A percentile compares a stretch with the other conserved stretches of the same genome.
Conservation (phyloP, 2,329 filamentous ascomycete species). For the Diplodia seriata region DNA sequence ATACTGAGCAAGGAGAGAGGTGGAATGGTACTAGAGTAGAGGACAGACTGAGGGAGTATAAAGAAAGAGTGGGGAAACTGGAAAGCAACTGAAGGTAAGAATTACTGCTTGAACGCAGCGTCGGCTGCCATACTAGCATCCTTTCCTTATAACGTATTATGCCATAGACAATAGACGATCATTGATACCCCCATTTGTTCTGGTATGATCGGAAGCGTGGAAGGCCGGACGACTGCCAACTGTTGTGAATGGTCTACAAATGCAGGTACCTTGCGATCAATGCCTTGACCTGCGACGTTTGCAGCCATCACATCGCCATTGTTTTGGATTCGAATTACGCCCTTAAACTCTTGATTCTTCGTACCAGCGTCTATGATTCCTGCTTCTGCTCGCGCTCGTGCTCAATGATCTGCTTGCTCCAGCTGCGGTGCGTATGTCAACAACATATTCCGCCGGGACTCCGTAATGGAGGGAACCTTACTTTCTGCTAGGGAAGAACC, state of each 20-base stretch:
- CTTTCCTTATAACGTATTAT: constrained; percentile 1
- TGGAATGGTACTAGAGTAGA: constrained; percentile 58
- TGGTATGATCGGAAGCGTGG: neutral
- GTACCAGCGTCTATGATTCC: constrained; percentile 29
- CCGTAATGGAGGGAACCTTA: constrained; percentile 55
- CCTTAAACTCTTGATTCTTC: constrained; percentile 5
- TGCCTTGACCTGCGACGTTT: neutral
- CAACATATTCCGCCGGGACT: constrained; percentile 6
- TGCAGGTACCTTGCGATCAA: neutral
- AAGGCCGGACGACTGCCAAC: neutral
- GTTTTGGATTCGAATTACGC: neutral
- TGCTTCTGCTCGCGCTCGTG: constrained; percentile 64
- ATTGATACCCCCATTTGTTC: constrained; percentile 20
- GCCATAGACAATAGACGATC: constrained; percentile 26
- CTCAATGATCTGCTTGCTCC: constrained; percentile 75
- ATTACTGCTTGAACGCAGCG: constrained; percentile 45
- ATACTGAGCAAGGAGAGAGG: constrained; percentile 45
- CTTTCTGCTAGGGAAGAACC: constrained; percentile 87
- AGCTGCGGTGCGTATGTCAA: constrained; percentile 57
- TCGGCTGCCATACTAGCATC: constrained; percentile 36
- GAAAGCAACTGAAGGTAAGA: constrained; percentile 36
- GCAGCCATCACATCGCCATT: neutral
- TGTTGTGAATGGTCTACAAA: neutral
- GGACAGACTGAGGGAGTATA: constrained; percentile 53
- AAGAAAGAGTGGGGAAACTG: constrained; percentile 44